phyloP scores from a whole-genome alignment of 768 basidiomycete species.

The Coprinellus micaceus region DNA sequence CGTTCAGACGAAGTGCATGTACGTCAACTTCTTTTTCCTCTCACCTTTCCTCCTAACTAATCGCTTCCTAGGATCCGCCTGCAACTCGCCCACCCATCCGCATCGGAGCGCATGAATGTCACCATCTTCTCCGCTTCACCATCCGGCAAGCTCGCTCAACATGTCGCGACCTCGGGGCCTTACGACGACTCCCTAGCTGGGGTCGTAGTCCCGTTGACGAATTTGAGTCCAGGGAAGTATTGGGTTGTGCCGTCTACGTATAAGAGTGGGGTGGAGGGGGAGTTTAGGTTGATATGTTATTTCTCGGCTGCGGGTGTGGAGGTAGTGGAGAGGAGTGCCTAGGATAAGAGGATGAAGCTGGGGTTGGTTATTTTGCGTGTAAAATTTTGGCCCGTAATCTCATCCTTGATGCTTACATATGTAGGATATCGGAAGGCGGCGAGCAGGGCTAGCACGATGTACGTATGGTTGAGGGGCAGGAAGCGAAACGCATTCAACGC shows the following conservation, averaged over 20 bases:
- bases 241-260: constrained; percentile 73
- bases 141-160: constrained; percentile 20
- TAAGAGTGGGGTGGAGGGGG: constrained; percentile 49
- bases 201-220: constrained; percentile 53
- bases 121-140: constrained; percentile 46
- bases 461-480: no score
- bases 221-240: constrained; percentile 61
- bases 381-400: no score
- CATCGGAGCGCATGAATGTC: constrained; percentile 52
- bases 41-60: constrained; percentile 33
- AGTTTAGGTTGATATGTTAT: constrained; percentile 62
- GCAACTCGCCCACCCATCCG: constrained; percentile 45
- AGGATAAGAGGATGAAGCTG: neutral
- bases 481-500: no score
- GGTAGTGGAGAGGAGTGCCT: constrained; percentile 10
- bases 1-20: neutral
- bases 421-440: no score
- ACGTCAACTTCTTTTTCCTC: constrained; percentile 48
- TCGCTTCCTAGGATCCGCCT: constrained; percentile 57
- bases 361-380: no score
- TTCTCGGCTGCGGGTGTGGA: constrained; percentile 35
- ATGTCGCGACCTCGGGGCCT: constrained; percentile 69
- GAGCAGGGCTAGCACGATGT: no score
- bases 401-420: no score
- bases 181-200: constrained; percentile 77